These are phyloP conservation scores for Neurospora sp. DNA, from an alignment of 495 filamentous ascomycete species.

Conservation along the genomic window DNA sequence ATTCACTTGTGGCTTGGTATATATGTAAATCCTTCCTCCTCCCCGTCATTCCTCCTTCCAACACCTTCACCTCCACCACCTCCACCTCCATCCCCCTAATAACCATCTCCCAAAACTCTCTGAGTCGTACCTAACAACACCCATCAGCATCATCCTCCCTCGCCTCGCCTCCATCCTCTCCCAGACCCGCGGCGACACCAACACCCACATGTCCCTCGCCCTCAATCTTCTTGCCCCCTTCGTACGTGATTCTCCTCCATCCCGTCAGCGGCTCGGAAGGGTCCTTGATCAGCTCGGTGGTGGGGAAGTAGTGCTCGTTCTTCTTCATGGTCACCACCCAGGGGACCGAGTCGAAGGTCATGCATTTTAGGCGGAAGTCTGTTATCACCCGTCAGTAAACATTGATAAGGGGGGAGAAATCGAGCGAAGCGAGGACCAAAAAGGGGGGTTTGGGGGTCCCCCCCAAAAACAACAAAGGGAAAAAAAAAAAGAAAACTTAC, in stretches of 20 bases:
- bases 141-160: slow-evolving; percentile 2
- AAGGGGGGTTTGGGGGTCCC: neutral
- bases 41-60: no score
- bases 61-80: no score
- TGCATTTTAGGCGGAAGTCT: slow-evolving; percentile 86
- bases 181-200: slow-evolving; percentile 18
- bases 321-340: slow-evolving; percentile 99
- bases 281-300: slow-evolving; percentile 78
- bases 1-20: no score
- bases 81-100: neutral
- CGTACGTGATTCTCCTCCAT: slow-evolving; percentile 65
- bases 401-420: neutral
- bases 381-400: neutral
- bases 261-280: slow-evolving; percentile 42
- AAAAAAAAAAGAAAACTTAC: slow-evolving; percentile 28
- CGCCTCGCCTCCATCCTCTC: slow-evolving; percentile 10
- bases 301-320: slow-evolving; percentile 97
- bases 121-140: slow-evolving; percentile 1
- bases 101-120: neutral
- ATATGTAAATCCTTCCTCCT: no score
- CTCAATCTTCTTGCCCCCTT: slow-evolving; percentile 42
- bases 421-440: neutral
- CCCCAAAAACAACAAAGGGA: neutral
- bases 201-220: slow-evolving; percentile 40
- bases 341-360: slow-evolving; percentile 95